Evolutionary conservation across 1,284 basidiomycete species (phyloP).

Genomic region (Moniliella sp.): DNA sequence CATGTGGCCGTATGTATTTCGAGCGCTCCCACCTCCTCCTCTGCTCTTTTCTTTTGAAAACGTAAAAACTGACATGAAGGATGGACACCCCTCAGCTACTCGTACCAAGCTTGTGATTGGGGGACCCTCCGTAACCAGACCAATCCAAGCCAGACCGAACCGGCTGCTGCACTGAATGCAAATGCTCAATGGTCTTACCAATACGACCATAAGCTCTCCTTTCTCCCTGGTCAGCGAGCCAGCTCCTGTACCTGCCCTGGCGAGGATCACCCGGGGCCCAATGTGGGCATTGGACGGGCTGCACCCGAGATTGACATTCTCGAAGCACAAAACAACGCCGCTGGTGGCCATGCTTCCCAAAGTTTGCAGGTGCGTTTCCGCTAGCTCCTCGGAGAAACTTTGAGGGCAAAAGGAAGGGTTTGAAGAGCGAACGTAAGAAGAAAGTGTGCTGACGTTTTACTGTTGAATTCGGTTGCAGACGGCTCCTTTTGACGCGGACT

Average conservation of each 20-base stretch:
- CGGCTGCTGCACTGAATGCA: slow-evolving; percentile 8
- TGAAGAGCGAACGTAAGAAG: slow-evolving; percentile 3
- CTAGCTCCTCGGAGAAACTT: too few species aligned
- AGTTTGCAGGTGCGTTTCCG: too few species aligned
- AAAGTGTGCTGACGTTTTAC: too few species aligned
- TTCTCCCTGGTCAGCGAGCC: slow-evolving; percentile 22
- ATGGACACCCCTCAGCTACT: too few species aligned
- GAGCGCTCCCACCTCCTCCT: slow-evolving; percentile 5
- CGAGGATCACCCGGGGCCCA: slow-evolving; percentile 24
- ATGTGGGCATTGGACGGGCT: slow-evolving; percentile 20
- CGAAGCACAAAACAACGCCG: slow-evolving; percentile 39
- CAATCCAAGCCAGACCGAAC: slow-evolving; percentile 11
- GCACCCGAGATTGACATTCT: slow-evolving; percentile 33
- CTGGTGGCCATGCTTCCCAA: slow-evolving; percentile 19
- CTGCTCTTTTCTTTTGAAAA: too few species aligned
- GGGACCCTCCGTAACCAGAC: slow-evolving; percentile 26
- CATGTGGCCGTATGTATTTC: slow-evolving; percentile 31
- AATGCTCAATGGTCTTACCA: slow-evolving; percentile 16
- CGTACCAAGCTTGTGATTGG: slow-evolving; percentile 31
- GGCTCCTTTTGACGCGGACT: slow-evolving; percentile 19
- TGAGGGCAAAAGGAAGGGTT: too few species aligned
- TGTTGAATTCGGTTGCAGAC: slow-evolving; percentile 22
- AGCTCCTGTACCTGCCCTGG: slow-evolving; percentile 21
- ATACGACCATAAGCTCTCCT: slow-evolving; percentile 6
- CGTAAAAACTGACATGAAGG: too few species aligned